Percentiles rank a stretch among this genome's conserved stretches.
These are phyloP conservation scores for Silene vulgaris DNA, from an alignment of 179 eudicot species.

Conservation along the genomic window DNA sequence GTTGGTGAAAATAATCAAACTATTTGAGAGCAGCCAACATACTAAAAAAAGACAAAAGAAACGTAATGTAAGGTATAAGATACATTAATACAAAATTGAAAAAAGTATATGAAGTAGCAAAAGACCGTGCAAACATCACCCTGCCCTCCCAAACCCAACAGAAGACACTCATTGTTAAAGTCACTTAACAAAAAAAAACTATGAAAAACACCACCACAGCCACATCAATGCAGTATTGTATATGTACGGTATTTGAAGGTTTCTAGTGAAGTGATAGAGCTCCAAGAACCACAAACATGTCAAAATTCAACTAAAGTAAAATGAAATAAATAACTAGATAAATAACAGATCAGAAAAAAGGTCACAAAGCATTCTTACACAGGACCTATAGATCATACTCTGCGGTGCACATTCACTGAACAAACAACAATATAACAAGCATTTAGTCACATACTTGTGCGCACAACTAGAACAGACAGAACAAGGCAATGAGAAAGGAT, in stretches of 20 bases:
- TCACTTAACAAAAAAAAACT: too few species aligned
- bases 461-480: constrained; percentile 74
- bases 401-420: not conserved
- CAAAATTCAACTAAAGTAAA: constrained; percentile 5
- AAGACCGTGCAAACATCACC: not conserved
- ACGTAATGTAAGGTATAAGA: not conserved
- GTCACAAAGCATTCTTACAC: not conserved
- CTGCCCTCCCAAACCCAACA: too few species aligned
- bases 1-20: not conserved
- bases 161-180: too few species aligned
- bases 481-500: constrained; percentile 92
- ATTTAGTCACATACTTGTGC: constrained; percentile 58
- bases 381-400: not conserved
- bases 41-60: not conserved
- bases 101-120: not conserved
- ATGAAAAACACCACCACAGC: not conserved
- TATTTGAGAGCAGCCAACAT: too few species aligned
- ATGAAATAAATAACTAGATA: not conserved
- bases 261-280: constrained; percentile 9
- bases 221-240: not conserved
- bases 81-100: not conserved
- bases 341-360: not conserved
- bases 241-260: not conserved
- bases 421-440: not conserved
- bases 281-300: not conserved